Base-by-base conservation (phyloP, 1,284 basidiomycete species). In the Ustilago bromivora region DNA sequence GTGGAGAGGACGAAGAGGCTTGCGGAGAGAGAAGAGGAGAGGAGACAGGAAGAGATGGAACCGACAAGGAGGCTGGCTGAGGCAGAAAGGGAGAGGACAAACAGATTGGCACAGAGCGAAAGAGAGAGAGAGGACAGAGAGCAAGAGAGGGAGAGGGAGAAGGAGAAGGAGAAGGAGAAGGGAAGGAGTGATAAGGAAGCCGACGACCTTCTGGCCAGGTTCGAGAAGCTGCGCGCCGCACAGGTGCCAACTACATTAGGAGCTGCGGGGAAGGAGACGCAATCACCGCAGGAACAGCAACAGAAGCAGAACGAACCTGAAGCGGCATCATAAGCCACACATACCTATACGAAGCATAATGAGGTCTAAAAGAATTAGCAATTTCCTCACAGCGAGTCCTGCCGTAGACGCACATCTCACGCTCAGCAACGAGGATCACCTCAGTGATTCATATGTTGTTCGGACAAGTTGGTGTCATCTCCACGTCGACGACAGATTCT, bases 1-100 rank as follows among this genome's bases (percentile, higher is more conserved):
- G 49, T 43, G 63, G 23, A 63, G 61, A 60, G 65, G 46, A 79
- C 65, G 54, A 61, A 56, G 46, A 61, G 71, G 32, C 46, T 47
- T 32, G 35, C 60, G 34, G 71, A 71, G 36, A 53, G 57, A 36
- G 40, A 36, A 32, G 56, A 57, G 19, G 5, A 46, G 43, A 43
- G 40, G 40, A 46, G 43, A 46, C 19, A 46, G n/a, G 43, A 46
- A 9, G 43, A 46, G 43, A 1, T 46, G 43, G n/a, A 46, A 11
- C 6, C 11, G 19, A 43, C 40, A 15, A 43, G n/a, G 40, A 12
- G 40, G 6, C 15, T 46, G 11, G n/a, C 43, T 19, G 43, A 46
- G 11, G 19, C 4, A 6, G 43, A 46, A 19, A 46, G n/a, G 43
- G 43, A 46, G n/a, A n/a, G 19, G n/a, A 46, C 43, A 4, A 2